Evolutionary conservation across 2,329 filamentous ascomycete species (phyloP).

Genomic region (Botrytis pseudocinerea): DNA sequence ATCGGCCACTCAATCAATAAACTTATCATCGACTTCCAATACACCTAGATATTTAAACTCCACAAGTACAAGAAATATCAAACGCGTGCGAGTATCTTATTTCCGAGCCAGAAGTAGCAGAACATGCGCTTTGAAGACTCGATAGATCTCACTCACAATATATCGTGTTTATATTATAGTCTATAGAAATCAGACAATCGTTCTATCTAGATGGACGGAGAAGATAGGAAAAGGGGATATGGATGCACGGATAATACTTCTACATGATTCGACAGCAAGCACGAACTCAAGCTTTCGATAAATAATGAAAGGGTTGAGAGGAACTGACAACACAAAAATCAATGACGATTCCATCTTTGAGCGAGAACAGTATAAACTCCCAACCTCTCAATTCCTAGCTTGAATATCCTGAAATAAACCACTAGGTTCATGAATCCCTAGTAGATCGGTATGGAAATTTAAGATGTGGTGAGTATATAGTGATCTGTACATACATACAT

Average conservation of each 20-base stretch:
- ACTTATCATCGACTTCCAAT: background rate
- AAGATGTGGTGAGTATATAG: background rate
- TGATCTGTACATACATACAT: background rate
- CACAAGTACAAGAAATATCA: background rate
- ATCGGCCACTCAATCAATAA: background rate
- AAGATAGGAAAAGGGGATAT: background rate
- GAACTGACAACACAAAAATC: background rate
- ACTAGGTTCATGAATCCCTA: fast-evolving
- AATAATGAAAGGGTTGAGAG: fast-evolving
- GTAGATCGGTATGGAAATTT: background rate
- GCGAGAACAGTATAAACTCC: fast-evolving
- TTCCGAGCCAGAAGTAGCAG: too few species aligned
- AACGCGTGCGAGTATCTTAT: background rate
- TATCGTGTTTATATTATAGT: background rate
- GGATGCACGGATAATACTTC: background rate
- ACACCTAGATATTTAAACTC: background rate
- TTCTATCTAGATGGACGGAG: background rate
- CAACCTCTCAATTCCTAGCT: background rate
- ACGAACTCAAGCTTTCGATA: fast-evolving
- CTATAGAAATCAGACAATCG: fast-evolving
- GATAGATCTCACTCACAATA: background rate
- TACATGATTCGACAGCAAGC: background rate
- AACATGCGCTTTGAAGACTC: too few species aligned
- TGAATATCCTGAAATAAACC: background rate
- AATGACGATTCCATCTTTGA: background rate